Percentiles rank a stretch among this genome's conserved stretches.
Evolutionary conservation across 2,329 filamentous ascomycete genomes (phyloP).

Genomic region (Aspergillus luchuensis): DNA sequence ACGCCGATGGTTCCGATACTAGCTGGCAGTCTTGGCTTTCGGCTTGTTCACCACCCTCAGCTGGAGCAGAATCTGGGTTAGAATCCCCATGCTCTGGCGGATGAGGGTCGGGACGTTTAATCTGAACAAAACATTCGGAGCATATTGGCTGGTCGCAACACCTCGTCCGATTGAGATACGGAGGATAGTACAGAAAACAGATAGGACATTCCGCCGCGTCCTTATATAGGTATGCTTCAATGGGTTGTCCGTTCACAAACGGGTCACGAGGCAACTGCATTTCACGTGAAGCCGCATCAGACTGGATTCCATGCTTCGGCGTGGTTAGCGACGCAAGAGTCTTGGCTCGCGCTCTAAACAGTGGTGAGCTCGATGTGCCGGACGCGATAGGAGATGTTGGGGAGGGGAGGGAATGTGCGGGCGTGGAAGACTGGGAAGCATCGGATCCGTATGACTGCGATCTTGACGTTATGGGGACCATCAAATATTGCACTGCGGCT

Average conservation of each 20-base stretch:
- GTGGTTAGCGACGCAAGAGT: slow-evolving; percentile 81
- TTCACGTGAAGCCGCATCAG: slow-evolving; percentile 75
- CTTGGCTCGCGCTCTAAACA: slow-evolving; percentile 82
- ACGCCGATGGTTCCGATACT: slow-evolving; percentile 86
- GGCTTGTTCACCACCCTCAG: slow-evolving; percentile 37
- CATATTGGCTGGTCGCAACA: slow-evolving; percentile 97
- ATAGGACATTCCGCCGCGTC: slow-evolving; percentile 89
- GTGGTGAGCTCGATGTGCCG: slow-evolving; percentile 54
- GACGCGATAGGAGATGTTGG: slow-evolving; percentile 58
- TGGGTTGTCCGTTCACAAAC: slow-evolving; percentile 88
- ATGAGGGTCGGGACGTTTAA: slow-evolving; percentile 90
- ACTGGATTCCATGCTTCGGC: slow-evolving; percentile 69
- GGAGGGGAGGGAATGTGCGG: slow-evolving; percentile 63
- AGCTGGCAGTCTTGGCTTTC: slow-evolving; percentile 59
- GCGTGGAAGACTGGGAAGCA: slow-evolving; percentile 63
- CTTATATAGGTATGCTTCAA: slow-evolving; percentile 94
- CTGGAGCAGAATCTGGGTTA: slow-evolving; percentile 43
- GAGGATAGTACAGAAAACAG: slow-evolving; percentile 93
- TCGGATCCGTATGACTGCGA: slow-evolving; percentile 81
- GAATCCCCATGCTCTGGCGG: slow-evolving; percentile 71
- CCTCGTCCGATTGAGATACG: slow-evolving; percentile 88
- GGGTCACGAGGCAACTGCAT: slow-evolving; percentile 78
- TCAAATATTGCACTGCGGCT: slow-evolving; percentile 69
- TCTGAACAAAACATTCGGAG: slow-evolving; percentile 98
- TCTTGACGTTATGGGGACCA: slow-evolving; percentile 74